Conservation (phyloP, 2,329 filamentous ascomycete species). For the Colletotrichum sp. region DNA sequence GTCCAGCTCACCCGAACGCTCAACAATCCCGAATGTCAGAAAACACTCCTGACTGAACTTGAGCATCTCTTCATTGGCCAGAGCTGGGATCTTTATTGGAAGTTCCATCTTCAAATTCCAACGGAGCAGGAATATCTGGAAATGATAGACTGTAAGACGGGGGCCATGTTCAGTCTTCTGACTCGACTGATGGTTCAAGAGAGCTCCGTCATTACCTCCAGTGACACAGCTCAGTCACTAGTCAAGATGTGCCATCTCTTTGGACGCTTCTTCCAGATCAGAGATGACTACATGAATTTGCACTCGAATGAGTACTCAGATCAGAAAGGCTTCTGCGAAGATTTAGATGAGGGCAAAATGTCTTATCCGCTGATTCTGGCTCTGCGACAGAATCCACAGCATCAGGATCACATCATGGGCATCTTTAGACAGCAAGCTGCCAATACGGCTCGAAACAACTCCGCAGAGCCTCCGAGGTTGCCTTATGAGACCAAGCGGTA, state of each 20-base stretch:
- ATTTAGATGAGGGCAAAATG: conserved; percentile 47
- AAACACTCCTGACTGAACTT: conserved; percentile 27
- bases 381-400: not conserved
- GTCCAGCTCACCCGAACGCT: conserved; percentile 23
- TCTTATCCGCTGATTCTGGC: conserved; percentile 35
- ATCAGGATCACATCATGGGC: not conserved
- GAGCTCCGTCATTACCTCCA: not conserved
- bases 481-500: not conserved
- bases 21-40: conserved; percentile 18
- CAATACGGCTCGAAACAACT: not conserved
- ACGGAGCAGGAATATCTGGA: conserved; percentile 28
- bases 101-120: conserved; percentile 21
- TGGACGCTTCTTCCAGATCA: conserved; percentile 35
- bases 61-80: conserved; percentile 28
- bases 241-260: conserved; percentile 18
- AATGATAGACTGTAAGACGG: conserved; percentile 31
- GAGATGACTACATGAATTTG: conserved; percentile 38
- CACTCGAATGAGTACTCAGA: conserved; percentile 33
- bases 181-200: conserved; percentile 19
- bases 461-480: not conserved
- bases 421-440: not conserved
- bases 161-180: conserved; percentile 25
- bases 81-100: conserved; percentile 32
- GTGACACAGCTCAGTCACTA: not conserved
- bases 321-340: conserved; percentile 45